Conservation (phyloP, 495 filamentous ascomycete genomes). For the Lasiosphaeria hispida region DNA sequence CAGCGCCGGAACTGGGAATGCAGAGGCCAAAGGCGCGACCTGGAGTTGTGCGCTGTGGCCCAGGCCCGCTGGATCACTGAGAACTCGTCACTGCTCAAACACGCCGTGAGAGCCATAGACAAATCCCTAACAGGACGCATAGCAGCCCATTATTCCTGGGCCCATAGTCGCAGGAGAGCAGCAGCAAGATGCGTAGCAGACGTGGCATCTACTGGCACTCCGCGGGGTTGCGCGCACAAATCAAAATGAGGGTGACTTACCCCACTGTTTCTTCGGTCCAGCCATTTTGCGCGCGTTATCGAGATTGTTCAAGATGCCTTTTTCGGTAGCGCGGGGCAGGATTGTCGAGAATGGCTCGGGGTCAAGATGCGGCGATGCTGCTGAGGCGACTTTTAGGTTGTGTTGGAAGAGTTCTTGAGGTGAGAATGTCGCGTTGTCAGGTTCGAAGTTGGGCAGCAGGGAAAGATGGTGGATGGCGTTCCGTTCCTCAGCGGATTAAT, state of each 20-base stretch:
- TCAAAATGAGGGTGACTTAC: conserved; percentile 28
- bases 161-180: background rate
- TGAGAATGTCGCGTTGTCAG: background rate
- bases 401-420: background rate
- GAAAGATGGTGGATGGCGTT: conserved; percentile 4
- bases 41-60: no score
- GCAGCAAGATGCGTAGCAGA: conserved; percentile 5
- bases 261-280: conserved; percentile 33
- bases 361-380: background rate
- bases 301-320: background rate
- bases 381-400: background rate
- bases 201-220: conserved; percentile 7
- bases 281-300: conserved; percentile 26
- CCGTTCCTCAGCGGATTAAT: conserved; percentile 8
- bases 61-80: no score
- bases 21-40: no score
- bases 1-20: conserved; percentile 19
- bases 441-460: conserved; percentile 16
- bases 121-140: no score
- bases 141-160: background rate
- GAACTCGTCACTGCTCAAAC: background rate
- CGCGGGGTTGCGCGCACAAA: conserved; percentile 22
- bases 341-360: background rate
- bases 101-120: background rate
- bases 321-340: background rate